A percentile compares a stretch with the other conserved stretches of the same genome.
Evolutionary conservation across 129 eudicot genomes (phyloP).

Genomic region (Helichrysum umbraculigerum): DNA sequence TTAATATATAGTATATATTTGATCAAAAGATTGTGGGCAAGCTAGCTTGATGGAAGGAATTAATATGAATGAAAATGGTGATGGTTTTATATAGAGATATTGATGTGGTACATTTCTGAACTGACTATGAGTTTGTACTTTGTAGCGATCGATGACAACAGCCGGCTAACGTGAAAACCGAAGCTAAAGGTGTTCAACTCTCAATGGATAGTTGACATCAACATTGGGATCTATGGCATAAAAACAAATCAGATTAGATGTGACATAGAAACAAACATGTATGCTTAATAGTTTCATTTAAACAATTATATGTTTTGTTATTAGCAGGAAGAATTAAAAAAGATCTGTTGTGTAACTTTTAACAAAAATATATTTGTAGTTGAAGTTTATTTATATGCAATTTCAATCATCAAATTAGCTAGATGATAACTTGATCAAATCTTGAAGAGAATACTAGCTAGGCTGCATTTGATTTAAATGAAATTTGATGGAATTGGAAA

Average conservation of each 20-base stretch:
- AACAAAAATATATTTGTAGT: not conserved
- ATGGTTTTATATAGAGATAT: conserved; percentile 27
- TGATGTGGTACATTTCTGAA: not conserved
- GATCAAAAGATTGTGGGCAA: not conserved
- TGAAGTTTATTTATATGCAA: too few species aligned
- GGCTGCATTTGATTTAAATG: too few species aligned
- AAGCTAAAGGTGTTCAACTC: conserved; percentile 26
- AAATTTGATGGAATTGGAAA: too few species aligned
- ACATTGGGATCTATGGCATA: conserved; percentile 25
- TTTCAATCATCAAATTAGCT: too few species aligned
- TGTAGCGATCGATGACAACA: conserved; percentile 27
- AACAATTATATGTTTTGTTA: not conserved
- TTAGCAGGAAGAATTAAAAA: not conserved
- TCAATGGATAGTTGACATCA: conserved; percentile 1
- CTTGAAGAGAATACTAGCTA: too few species aligned
- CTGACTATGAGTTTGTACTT: conserved; percentile 28
- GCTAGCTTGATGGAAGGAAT: not conserved
- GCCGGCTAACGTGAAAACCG: conserved; percentile 34
- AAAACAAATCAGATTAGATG: conserved; percentile 7
- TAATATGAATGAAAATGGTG: conserved; percentile 6
- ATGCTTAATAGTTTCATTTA: not conserved
- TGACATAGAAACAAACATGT: not conserved
- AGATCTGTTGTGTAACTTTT: not conserved
- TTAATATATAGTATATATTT: not conserved
- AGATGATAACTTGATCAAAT: too few species aligned